Evolutionary conservation across 2,329 filamentous ascomycete species (phyloP), one percentile per base, ranked within the genome.

Genomic region (Simplicillium sp.): DNA sequence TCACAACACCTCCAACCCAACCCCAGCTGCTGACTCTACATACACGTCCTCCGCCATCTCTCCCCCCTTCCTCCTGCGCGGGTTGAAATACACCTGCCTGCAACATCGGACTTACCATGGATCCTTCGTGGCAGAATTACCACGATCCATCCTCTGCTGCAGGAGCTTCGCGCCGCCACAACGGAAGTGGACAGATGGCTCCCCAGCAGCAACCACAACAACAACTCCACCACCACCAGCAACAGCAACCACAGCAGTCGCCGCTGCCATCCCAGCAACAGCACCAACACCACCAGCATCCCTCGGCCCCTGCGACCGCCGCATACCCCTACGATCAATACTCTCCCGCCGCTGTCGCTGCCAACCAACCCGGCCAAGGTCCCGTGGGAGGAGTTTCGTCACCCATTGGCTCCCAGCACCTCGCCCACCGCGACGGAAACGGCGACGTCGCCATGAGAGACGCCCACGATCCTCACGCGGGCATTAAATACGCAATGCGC

Each of bases 371-470:
- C 12, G 15, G 15, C 15, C 31, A 6, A 7, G 20, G 20, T 25
- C 20, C 20, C 9, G 20, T 25, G 20, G 6, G 5, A 25, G 20
- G 20, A 6, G 15, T 33, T 7, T 33, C 31, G 31, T 33, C 31
- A 15, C 31, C 29, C 32, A 32, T 36, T 28, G 42, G 16, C 13
- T 75, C 79, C 54, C 61, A 73, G 54, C 80, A 82, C 67, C 82
- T 86, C 64, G 76, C 79, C 53, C 61, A 73, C 54, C 80, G 82
- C 67, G 82, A 87, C 64, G 76, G 77, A 49, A 86, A 84, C 58
- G 77, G 80, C 54, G 84, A 89, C 64, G 73, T 87, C 44, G 70
- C 82, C 46, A 96, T 96, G 89, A 86, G 92, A 63, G 89, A 95
- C 62, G 70, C 78, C 46, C 73, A 75, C 49, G 89, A 95, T 61